A percentile compares a stretch with the other conserved stretches of the same genome.
phyloP scores from a whole-genome alignment of 805 yeast species.

The Ogataea kodamae region DNA sequence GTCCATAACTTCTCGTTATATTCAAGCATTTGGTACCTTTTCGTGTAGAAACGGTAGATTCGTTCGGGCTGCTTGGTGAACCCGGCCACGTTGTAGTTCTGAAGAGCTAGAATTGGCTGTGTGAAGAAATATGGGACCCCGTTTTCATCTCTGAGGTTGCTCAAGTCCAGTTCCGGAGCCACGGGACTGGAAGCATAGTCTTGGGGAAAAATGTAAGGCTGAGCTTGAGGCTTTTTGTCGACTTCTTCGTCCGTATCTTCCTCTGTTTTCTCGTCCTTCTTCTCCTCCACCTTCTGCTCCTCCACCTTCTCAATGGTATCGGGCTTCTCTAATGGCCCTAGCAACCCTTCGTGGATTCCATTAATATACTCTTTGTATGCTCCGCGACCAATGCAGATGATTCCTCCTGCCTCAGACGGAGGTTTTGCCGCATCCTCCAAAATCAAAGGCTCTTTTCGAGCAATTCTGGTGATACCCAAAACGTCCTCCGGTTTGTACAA shows the following conservation, averaged over 20 bases:
- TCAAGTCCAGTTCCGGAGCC: constrained; percentile 58
- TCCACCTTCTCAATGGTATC: no score
- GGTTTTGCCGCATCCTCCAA: constrained; percentile 45
- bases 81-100: constrained; percentile 77
- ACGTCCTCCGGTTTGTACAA: constrained; percentile 44
- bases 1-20: constrained; percentile 28
- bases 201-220: constrained; percentile 58
- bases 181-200: constrained; percentile 52
- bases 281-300: constrained; percentile 4
- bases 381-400: constrained; percentile 91
- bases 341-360: constrained; percentile 91
- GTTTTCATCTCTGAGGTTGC: constrained; percentile 30
- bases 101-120: constrained; percentile 74
- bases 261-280: constrained; percentile 8
- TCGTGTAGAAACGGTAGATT: constrained; percentile 72
- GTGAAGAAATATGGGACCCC: constrained; percentile 59
- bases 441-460: constrained; percentile 16
- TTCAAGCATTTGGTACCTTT: constrained; percentile 46
- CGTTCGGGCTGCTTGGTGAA: constrained; percentile 73
- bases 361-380: constrained; percentile 88
- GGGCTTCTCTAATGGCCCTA: constrained; percentile 74
- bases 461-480: constrained; percentile 50
- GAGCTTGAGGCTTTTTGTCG: constrained; percentile 46
- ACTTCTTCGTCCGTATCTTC: constrained; percentile 20
- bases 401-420: constrained; percentile 68